phyloP scores from a whole-genome alignment of 202 grass and related monocot genomes.

The Zoysia matrella region DNA sequence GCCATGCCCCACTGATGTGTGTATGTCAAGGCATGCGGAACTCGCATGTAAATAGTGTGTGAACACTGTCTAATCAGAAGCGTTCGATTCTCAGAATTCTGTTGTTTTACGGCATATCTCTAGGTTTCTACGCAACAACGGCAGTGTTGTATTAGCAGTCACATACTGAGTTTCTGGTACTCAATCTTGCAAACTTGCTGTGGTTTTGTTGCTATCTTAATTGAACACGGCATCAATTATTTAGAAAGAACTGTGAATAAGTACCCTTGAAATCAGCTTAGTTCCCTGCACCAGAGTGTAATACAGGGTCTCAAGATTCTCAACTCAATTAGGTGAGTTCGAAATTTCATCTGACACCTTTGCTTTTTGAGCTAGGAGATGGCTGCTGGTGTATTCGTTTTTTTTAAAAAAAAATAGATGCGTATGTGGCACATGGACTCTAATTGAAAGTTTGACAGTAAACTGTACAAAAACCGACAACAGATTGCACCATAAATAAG shows the following conservation, averaged over 20 bases:
- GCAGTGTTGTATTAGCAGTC: background rate
- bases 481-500: background rate
- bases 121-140: background rate
- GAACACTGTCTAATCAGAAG: background rate
- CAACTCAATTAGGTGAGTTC: too few relatives aligned
- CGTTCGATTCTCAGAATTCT: too few relatives aligned
- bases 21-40: background rate
- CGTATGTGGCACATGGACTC: background rate
- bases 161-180: background rate
- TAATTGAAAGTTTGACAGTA: background rate
- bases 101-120: background rate
- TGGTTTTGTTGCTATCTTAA: background rate
- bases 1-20: background rate
- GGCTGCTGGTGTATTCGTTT: too few relatives aligned
- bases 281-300: too few relatives aligned
- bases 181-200: background rate
- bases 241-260: too few relatives aligned
- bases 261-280: too few relatives aligned
- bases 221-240: background rate
- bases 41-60: background rate
- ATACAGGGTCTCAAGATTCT: too few relatives aligned
- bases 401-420: too few relatives aligned
- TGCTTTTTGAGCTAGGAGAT: too few relatives aligned
- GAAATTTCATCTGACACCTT: too few relatives aligned
- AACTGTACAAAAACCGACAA: background rate